Conservation (phyloP, 108 stramenopile species). For the Fistulifera solaris region DNA sequence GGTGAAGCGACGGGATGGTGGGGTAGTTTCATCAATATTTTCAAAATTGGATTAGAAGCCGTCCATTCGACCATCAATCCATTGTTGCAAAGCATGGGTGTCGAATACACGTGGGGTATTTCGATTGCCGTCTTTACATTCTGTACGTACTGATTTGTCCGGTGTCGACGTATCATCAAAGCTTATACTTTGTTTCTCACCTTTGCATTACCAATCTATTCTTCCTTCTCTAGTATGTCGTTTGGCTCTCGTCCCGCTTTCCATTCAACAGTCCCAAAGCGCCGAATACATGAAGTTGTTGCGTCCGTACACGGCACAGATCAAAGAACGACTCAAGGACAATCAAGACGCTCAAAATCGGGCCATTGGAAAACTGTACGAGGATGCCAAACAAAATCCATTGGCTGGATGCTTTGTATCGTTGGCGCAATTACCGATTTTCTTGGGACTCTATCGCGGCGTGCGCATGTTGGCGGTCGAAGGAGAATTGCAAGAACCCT, state of each 20-base stretch:
- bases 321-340: constrained; percentile 84
- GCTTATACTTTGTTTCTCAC: too few species aligned
- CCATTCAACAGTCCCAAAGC: constrained; percentile 78
- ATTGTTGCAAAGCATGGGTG: constrained; percentile 44
- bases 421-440: constrained; percentile 87
- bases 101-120: constrained; percentile 68
- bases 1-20: constrained; percentile 38
- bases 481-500: constrained; percentile 79
- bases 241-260: constrained; percentile 78
- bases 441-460: constrained; percentile 88
- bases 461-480: constrained; percentile 80
- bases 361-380: constrained; percentile 83
- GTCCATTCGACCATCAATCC: constrained; percentile 61
- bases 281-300: constrained; percentile 87
- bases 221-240: constrained; percentile 14
- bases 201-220: too few species aligned
- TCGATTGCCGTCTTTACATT: constrained; percentile 77
- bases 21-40: constrained; percentile 41
- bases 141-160: constrained; percentile 28
- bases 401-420: constrained; percentile 86
- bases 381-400: constrained; percentile 89
- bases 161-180: too few species aligned
- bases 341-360: constrained; percentile 82
- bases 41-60: constrained; percentile 32
- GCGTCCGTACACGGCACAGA: constrained; percentile 83